phyloP scores from a whole-genome alignment of 2,329 filamentous ascomycete species.

The Fusarium hainanense region DNA sequence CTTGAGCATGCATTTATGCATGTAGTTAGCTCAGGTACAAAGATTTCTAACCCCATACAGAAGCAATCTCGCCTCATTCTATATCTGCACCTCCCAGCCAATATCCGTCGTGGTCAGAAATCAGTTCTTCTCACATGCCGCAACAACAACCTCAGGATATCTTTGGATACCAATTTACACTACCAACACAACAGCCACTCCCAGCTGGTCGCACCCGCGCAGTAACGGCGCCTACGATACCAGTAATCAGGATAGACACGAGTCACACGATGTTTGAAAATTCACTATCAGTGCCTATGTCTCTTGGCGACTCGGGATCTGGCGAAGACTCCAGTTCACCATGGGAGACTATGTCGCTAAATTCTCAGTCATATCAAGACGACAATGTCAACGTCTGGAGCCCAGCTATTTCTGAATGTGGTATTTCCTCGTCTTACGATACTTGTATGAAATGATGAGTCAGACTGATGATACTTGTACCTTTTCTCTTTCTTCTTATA shows the following conservation, averaged over 20 bases:
- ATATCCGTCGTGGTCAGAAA: slow-evolving; percentile 2
- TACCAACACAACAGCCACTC: slow-evolving; percentile 10
- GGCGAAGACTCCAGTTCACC: slow-evolving; percentile 30
- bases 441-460: slow-evolving; percentile 19
- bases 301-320: slow-evolving; percentile 28
- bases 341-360: slow-evolving; percentile 23
- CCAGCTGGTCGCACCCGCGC: slow-evolving; percentile 1
- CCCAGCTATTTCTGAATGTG: slow-evolving; percentile 26
- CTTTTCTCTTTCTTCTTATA: not conserved
- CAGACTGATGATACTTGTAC: not conserved
- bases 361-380: slow-evolving; percentile 31
- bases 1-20: not conserved
- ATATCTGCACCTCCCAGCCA: slow-evolving; percentile 30
- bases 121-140: slow-evolving; percentile 6
- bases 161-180: slow-evolving; percentile 1
- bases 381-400: slow-evolving; percentile 24
- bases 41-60: slow-evolving; percentile 6
- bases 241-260: slow-evolving; percentile 25
- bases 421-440: slow-evolving; percentile 20
- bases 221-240: slow-evolving; percentile 17
- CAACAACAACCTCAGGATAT: slow-evolving; percentile 6
- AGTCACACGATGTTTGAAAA: slow-evolving; percentile 19
- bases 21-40: not conserved
- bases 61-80: slow-evolving; percentile 7
- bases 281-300: not conserved